Evolutionary conservation across 148 eudicot genomes (phyloP), one percentile per base, ranked within the genome.

Genomic region (Rheum nobile): DNA sequence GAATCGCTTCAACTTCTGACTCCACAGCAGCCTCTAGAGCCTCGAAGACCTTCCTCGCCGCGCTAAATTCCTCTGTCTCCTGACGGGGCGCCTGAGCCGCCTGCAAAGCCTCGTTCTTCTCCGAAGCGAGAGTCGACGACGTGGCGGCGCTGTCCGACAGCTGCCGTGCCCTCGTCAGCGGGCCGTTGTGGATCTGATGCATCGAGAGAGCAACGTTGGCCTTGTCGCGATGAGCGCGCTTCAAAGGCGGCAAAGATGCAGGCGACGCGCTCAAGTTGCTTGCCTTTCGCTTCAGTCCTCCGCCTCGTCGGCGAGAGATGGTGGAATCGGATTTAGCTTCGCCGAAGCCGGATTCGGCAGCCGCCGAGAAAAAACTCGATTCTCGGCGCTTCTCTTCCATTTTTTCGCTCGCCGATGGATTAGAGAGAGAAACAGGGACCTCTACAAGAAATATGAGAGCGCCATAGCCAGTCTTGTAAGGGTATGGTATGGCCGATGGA

Each of bases 311-410:
- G 39, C 97, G 80, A 0, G 94, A 80, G 6, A 85, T 75, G 1
- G 91, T 79, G 2, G 84, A 77, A 34, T 87, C 88, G 0, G 54
- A 8, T 22, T 35, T 17, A 42, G 44, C 19, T 72, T 80, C 55
- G 76, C 75, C 41, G 81, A 83, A 46, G 78, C 79, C 57, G 43
- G 81, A 77, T 0, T 74, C 54, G 0, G 73, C 57, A 32, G 85
- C 72, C 72, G 84, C 77, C 39, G 83, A 76, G 35, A 73, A 72
- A 68, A 82, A 74, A 46, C 83, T 88, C 75, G 77, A 47, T 55
- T 85, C 90, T 41, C 83, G 85, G 72, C 86, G 86, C 77, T 85
- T 91, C 8, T 91, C 97, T 34, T 89, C 94, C 97, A 91, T 87
- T 4, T 50, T 28, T 38, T 31, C 70, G 21, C 10, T 34, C 70